Percentiles rank a stretch among this genome's conserved stretches.
Conservation (phyloP, 441 rosid genomes). For the Omphalea diandra region DNA sequence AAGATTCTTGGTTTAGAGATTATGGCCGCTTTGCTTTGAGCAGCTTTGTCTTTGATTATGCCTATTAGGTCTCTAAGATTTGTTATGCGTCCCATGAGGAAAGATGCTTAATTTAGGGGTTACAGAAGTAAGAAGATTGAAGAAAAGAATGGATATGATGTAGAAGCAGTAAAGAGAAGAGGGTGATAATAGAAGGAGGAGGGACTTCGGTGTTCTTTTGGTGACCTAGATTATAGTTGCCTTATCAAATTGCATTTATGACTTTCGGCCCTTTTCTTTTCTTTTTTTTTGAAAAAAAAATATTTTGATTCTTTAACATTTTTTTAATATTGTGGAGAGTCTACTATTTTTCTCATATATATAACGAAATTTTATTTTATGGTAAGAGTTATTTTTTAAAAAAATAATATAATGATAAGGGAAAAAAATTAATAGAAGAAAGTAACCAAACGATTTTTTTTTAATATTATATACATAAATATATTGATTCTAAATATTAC, state of each 20-base stretch:
- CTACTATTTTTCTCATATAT: too few species aligned
- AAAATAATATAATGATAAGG: too few species aligned
- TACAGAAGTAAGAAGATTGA: background rate
- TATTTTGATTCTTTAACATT: too few species aligned
- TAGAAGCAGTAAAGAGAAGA: background rate
- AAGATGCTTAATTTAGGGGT: background rate
- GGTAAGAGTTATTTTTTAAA: too few species aligned
- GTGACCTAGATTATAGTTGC: background rate
- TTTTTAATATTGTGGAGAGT: too few species aligned
- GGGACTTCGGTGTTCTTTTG: background rate
- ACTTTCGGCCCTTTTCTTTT: too few species aligned
- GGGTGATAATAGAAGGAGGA: background rate
- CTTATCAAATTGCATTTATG: background rate
- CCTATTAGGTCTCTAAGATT: slow-evolving; percentile 55
- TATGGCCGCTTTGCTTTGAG: slow-evolving; percentile 77
- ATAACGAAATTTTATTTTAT: too few species aligned
- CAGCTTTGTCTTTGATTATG: slow-evolving; percentile 68
- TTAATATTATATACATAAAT: too few species aligned
- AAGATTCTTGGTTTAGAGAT: slow-evolving; percentile 38
- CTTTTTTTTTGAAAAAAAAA: too few species aligned
- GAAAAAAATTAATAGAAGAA: too few species aligned
- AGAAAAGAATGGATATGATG: background rate
- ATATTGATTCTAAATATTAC: too few species aligned
- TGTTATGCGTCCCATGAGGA: slow-evolving; percentile 46
- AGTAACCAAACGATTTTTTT: too few species aligned